phyloP scores from a whole-genome alignment of 2,329 filamentous ascomycete genomes.

The Fusarium mangiferae region DNA sequence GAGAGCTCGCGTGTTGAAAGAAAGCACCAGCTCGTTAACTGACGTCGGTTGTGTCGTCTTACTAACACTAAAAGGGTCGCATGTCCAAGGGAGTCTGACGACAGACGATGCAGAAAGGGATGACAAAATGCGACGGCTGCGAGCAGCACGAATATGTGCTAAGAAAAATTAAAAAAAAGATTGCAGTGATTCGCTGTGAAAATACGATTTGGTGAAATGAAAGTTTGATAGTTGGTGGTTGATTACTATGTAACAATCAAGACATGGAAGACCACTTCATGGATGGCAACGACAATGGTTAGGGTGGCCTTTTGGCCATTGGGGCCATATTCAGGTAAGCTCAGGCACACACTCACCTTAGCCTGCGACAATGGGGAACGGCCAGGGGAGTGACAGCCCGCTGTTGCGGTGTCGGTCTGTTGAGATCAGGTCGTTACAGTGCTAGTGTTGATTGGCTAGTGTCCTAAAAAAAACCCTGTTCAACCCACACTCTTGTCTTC shows the following conservation, averaged over 20 bases:
- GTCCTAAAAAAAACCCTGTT: not conserved
- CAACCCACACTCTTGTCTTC: not conserved
- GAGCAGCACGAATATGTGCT: not conserved
- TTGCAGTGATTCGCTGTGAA: not conserved
- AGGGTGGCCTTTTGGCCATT: slow-evolving; percentile 41
- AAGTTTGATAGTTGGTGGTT: slow-evolving; percentile 24
- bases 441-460: slow-evolving; percentile 20
- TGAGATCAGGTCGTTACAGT: not conserved
- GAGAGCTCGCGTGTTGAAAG: slow-evolving; percentile 17
- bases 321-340: slow-evolving; percentile 27
- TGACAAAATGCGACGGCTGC: not conserved
- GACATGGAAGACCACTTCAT: not conserved
- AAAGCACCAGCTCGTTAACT: slow-evolving; percentile 34
- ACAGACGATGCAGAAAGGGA: not conserved
- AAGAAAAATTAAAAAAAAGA: not conserved
- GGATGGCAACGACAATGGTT: slow-evolving; percentile 28
- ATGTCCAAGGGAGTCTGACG: slow-evolving; percentile 27
- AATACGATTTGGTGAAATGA: slow-evolving; percentile 1
- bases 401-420: slow-evolving; percentile 34
- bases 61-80: slow-evolving; percentile 37
- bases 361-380: slow-evolving; percentile 18
- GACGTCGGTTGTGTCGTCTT: slow-evolving; percentile 38
- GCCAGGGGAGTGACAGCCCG: not conserved
- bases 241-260: slow-evolving; percentile 16
- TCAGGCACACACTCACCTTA: slow-evolving; percentile 20